Base-by-base conservation (phyloP, 805 yeast genomes). In the Lipomyces sp. region DNA sequence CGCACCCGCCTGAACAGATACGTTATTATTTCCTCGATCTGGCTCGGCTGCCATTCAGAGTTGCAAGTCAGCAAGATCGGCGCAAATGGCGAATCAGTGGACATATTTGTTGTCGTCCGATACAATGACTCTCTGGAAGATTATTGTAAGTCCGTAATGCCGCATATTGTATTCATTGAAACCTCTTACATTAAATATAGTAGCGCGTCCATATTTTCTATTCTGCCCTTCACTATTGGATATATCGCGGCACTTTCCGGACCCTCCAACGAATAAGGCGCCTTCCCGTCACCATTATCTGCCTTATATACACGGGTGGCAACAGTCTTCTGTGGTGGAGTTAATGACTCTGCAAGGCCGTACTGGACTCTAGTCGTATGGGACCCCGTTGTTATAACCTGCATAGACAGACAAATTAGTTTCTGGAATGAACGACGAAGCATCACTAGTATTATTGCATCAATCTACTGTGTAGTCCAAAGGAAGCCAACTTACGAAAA, bases 381-480 rank as follows among this genome's bases (percentile, higher is more conserved):
- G 1, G 96, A 89, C 35, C 97, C 97, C 0, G 96, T 90, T 63
- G 91, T 87, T 35, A 93, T 84, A 35, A 93, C 84, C 80, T 77
- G 45, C 42, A 59, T 8, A 42, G 6, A n/a, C 13, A 42, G 48
- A n/a, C 8, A 15, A 2, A 42, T 42, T 42, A 42, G 48, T 13
- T 42, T 42, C 48, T 24, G n/a, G n/a, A 1, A 42, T 6, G 48
- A 42, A 42, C 48, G 48, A 42, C 48, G 48, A 18, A 42, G 15
- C 48, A n/a, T n/a, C 18, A 42, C 24, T n/a, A 42, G 1, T 24
- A 15, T 5, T n/a, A 42, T 42, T 15, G 48, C 7, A n/a, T n/a
- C n/a, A n/a, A 42, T 51, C 54, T 8, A 34, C 15, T 51, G n/a
- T n/a, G 11, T 51, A 51, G 53, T 18, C 18, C 10, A 33, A 42